Conservation (phyloP, 352 stramenopile species). For the Phytophthora tentaculata region DNA sequence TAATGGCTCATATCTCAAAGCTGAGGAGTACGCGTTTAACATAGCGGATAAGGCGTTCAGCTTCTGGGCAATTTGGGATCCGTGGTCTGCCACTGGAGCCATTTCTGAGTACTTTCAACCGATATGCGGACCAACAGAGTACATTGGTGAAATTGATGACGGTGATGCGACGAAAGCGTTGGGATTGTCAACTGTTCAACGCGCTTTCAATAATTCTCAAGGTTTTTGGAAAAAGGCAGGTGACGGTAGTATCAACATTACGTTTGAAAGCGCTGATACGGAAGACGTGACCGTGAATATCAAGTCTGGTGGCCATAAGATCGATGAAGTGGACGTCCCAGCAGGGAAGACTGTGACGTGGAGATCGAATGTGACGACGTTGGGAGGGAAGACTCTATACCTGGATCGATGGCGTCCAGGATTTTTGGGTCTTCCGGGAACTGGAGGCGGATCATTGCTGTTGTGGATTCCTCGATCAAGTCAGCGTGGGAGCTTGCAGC, state of each 20-base stretch:
- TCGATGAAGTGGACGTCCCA: conserved; percentile 33
- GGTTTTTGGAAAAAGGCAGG: conserved; percentile 31
- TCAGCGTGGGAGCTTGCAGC: conserved; percentile 17
- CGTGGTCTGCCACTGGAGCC: conserved; percentile 39
- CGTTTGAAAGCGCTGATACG: conserved; percentile 33
- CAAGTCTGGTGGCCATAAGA: conserved; percentile 36
- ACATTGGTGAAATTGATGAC: conserved; percentile 45
- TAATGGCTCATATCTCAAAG: conserved; percentile 30
- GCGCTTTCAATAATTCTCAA: conserved; percentile 40
- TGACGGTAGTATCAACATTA: conserved; percentile 32
- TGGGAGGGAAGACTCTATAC: conserved; percentile 46
- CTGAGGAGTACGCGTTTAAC: conserved; percentile 38
- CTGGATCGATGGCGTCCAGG: conserved; percentile 43
- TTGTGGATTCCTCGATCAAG: conserved; percentile 35
- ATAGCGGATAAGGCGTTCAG: conserved; percentile 46
- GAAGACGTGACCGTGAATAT: conserved; percentile 43
- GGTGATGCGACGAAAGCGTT: conserved; percentile 38
- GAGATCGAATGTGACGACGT: conserved; percentile 27
- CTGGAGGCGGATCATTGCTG: conserved; percentile 36
- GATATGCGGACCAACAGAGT: conserved; percentile 48
- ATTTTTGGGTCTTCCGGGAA: conserved; percentile 36
- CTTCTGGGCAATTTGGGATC: conserved; percentile 44
- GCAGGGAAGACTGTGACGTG: conserved; percentile 29
- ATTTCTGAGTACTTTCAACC: conserved; percentile 53
- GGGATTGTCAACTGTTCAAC: conserved; percentile 38